phyloP scores from a whole-genome alignment of 306 rosid genomes.

The Malus fusca region DNA sequence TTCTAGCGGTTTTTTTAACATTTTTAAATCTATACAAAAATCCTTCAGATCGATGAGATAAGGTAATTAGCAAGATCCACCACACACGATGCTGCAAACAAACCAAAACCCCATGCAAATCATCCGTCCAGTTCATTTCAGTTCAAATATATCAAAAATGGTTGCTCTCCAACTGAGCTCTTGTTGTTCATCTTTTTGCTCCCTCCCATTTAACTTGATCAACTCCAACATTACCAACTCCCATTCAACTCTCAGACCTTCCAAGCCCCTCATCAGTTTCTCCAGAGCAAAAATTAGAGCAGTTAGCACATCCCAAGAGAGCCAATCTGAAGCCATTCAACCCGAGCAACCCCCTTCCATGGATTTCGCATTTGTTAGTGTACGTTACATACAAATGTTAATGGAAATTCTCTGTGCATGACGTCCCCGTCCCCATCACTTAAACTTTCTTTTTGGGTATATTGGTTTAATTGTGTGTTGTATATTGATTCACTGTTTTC shows the following conservation, averaged over 20 bases:
- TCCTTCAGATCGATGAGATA: slow-evolving; percentile 22
- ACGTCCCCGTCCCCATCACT: background rate
- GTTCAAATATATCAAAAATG: slow-evolving; percentile 21
- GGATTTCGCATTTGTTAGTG: slow-evolving; percentile 69
- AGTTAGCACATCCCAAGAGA: slow-evolving; percentile 47
- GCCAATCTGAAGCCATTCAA: slow-evolving; percentile 32
- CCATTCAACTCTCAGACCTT: slow-evolving; percentile 17
- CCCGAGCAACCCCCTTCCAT: slow-evolving; percentile 46
- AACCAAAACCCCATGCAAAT: background rate
- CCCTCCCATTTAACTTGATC: slow-evolving; percentile 24
- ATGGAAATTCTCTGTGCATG: background rate
- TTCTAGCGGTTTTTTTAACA: slow-evolving; percentile 34
- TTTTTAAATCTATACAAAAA: no score
- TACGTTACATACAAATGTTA: slow-evolving; percentile 23
- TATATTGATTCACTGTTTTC: background rate
- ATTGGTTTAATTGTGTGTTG: background rate
- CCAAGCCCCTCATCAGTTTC: slow-evolving; percentile 21
- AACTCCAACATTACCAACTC: slow-evolving; percentile 29
- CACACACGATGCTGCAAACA: background rate
- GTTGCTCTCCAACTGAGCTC: slow-evolving; percentile 37
- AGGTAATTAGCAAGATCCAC: slow-evolving; percentile 35
- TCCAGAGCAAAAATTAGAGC: slow-evolving; percentile 47
- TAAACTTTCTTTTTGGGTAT: background rate
- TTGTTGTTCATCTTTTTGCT: slow-evolving; percentile 25
- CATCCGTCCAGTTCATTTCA: slow-evolving; percentile 6